A percentile compares a stretch with the other conserved stretches of the same genome.
phyloP scores from a whole-genome alignment of 169 alveolate genomes.

The Babesia gibsoni region DNA sequence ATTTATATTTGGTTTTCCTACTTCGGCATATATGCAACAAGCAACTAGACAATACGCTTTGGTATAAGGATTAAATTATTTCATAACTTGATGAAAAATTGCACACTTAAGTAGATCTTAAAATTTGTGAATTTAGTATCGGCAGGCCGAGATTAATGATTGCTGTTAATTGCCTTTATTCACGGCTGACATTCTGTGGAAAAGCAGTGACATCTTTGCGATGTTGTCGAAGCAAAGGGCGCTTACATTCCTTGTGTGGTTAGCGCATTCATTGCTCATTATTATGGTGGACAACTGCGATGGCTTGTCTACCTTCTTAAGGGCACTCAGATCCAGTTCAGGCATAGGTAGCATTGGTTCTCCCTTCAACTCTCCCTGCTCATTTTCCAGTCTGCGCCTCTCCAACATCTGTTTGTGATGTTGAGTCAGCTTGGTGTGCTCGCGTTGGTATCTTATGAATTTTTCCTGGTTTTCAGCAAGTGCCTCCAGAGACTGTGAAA shows the following conservation, averaged over 20 bases:
- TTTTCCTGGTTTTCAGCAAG: slow-evolving; percentile 78
- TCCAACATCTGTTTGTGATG: slow-evolving; percentile 80
- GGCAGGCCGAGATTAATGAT: too few species aligned
- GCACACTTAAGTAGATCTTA: too few species aligned
- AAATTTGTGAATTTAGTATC: too few species aligned
- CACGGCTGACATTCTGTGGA: slow-evolving; percentile 24
- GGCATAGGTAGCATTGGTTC: slow-evolving; percentile 78
- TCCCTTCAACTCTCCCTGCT: slow-evolving; percentile 79
- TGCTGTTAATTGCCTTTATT: background rate
- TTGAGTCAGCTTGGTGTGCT: slow-evolving; percentile 72
- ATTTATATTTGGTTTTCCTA: too few species aligned
- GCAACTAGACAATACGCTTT: too few species aligned
- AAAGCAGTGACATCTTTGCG: slow-evolving; percentile 63
- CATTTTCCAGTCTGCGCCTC: slow-evolving; percentile 79
- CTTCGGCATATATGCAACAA: too few species aligned
- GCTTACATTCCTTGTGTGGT: slow-evolving; percentile 56
- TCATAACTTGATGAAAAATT: too few species aligned
- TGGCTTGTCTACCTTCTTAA: slow-evolving; percentile 62
- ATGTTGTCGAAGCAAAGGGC: slow-evolving; percentile 65
- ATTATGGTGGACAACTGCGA: slow-evolving; percentile 65
- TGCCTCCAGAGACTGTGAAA: slow-evolving; percentile 76
- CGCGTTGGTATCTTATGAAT: slow-evolving; percentile 77
- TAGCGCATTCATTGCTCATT: slow-evolving; percentile 65
- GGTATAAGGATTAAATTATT: too few species aligned
- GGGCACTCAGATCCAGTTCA: slow-evolving; percentile 52